A percentile compares a stretch with the other conserved stretches of the same genome.
These are phyloP conservation scores for Sphaerostilbella broomeana DNA, from an alignment of 2,329 filamentous ascomycete genomes.

Conservation along the genomic window DNA sequence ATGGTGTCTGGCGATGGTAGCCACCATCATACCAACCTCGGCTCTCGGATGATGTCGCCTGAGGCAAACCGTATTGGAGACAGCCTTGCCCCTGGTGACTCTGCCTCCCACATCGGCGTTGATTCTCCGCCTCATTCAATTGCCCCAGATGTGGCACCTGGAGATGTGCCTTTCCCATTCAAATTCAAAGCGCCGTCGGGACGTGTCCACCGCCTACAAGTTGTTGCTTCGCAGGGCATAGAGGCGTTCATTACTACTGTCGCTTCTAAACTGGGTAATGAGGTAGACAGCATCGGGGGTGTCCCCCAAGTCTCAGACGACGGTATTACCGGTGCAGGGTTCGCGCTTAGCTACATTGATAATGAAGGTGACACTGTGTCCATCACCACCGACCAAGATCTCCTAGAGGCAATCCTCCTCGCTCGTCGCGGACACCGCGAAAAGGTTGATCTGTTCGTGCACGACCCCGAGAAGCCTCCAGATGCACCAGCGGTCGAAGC, in stretches of 20 bases:
- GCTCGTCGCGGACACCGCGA: conserved; percentile 72
- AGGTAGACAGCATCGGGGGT: conserved; percentile 79
- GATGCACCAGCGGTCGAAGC: conserved; percentile 46
- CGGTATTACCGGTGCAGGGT: conserved; percentile 68
- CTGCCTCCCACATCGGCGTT: conserved; percentile 82
- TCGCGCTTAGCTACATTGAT: conserved; percentile 90
- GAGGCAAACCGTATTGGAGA: conserved; percentile 69
- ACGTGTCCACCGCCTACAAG: conserved; percentile 86
- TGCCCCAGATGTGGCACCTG: conserved; percentile 48
- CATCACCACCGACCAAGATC: conserved; percentile 90
- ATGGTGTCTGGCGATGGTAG: conserved; percentile 88
- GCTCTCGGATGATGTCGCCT: conserved; percentile 72
- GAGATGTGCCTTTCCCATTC: conserved; percentile 85
- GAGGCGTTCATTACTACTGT: conserved; percentile 71
- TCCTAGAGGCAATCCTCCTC: conserved; percentile 81
- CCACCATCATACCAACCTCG: conserved; percentile 56
- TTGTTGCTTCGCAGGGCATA: conserved; percentile 73
- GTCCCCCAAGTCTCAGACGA: conserved; percentile 71
- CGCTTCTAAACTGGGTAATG: conserved; percentile 73
- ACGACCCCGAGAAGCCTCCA: conserved; percentile 85
- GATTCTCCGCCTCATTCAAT: conserved; percentile 69
- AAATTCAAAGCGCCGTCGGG: conserved; percentile 98
- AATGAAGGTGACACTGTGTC: conserved; percentile 96
- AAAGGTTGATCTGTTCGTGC: conserved; percentile 96
- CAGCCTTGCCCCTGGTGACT: conserved; percentile 87